A percentile compares a stretch with the other conserved stretches of the same genome.
These are phyloP conservation scores for Carex sylvatica DNA, from an alignment of 202 grass and related monocot genomes.

Conservation along the genomic window DNA sequence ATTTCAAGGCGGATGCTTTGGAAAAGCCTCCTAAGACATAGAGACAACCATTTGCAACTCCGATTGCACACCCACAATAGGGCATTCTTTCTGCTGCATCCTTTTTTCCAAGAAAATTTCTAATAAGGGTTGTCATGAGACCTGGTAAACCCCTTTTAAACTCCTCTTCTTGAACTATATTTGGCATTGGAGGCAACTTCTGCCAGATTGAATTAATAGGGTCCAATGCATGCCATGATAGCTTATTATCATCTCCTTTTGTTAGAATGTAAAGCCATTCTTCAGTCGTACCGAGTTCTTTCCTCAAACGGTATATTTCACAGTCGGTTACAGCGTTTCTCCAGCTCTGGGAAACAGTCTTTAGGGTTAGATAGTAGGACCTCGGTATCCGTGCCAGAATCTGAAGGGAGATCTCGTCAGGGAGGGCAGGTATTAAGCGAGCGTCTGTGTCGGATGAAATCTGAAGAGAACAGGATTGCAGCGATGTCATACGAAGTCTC, in stretches of 20 bases:
- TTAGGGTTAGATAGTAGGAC: conserved; percentile 45
- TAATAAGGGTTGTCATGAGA: conserved; percentile 47
- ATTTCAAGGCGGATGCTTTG: conserved; percentile 44
- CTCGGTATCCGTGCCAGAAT: conserved; percentile 73
- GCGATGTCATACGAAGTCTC: conserved; percentile 40
- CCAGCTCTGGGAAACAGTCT: conserved; percentile 70
- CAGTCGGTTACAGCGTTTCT: conserved; percentile 36
- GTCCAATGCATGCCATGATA: conserved; percentile 74
- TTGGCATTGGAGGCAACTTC: conserved; percentile 63
- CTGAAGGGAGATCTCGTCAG: conserved; percentile 72
- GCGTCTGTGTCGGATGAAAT: conserved; percentile 15
- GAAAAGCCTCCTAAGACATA: conserved; percentile 79
- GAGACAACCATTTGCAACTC: conserved; percentile 44
- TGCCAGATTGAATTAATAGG: conserved; percentile 54
- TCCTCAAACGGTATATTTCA: conserved; percentile 55
- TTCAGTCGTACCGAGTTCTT: conserved; percentile 50
- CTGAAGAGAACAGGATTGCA: background rate
- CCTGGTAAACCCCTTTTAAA: conserved; percentile 30
- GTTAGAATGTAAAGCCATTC: conserved; percentile 79
- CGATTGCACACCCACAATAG: conserved; percentile 43
- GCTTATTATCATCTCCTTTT: conserved; percentile 36
- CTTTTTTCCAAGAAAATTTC: conserved; percentile 52
- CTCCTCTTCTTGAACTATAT: conserved; percentile 35
- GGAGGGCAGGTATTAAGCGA: conserved; percentile 57
- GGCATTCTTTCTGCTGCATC: conserved; percentile 42